phyloP scores from a whole-genome alignment of 345 rosid species.

The Balakata baccata region DNA sequence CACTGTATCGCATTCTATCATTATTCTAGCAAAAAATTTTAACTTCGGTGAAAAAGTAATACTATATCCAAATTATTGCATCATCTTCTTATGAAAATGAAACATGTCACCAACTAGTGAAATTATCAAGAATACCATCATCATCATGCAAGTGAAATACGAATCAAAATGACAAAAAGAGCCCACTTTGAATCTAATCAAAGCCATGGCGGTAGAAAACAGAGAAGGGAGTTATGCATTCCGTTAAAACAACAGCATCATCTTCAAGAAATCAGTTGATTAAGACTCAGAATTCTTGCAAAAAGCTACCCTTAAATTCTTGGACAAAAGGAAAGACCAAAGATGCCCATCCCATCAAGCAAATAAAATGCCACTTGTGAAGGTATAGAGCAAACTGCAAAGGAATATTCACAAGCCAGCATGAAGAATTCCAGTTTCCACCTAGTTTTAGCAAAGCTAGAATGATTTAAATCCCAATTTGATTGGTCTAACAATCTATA shows the following conservation, averaged over 20 bases:
- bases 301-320: conserved; percentile 1
- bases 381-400: neutral
- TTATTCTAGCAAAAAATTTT: neutral
- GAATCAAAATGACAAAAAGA: conserved; percentile 19
- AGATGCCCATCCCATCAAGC: conserved; percentile 5
- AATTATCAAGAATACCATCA: conserved; percentile 19
- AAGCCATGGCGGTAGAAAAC: neutral
- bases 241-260: neutral
- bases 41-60: conserved; percentile 1
- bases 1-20: neutral
- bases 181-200: conserved; percentile 1
- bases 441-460: neutral
- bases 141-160: conserved; percentile 17
- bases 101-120: neutral
- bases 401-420: neutral
- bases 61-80: conserved; percentile 12
- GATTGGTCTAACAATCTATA: neutral
- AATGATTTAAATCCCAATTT: neutral
- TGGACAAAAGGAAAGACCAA: conserved; percentile 4
- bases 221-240: neutral
- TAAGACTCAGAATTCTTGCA: conserved; percentile 4
- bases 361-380: neutral
- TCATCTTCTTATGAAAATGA: conserved; percentile 11
- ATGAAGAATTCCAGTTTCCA: neutral
- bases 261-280: neutral